Evolutionary conservation across 2,329 filamentous ascomycete species (phyloP).

Genomic region (Polytolypa hystricis): DNA sequence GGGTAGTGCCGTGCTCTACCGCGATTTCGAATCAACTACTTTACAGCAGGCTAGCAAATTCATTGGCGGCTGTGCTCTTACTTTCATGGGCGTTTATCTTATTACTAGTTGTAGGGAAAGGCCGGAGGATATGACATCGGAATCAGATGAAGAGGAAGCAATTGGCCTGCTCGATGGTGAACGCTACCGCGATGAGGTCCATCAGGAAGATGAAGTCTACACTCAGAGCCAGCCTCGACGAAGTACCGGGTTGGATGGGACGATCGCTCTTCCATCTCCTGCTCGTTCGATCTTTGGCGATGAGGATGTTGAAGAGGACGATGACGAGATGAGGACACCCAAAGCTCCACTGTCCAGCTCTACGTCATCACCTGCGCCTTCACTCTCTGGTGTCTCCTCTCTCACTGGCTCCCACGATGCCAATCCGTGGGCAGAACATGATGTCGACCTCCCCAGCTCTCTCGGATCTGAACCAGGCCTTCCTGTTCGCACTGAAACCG

Average conservation of each 20-base stretch:
- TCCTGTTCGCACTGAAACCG: conserved; percentile 12
- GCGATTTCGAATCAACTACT: conserved; percentile 82
- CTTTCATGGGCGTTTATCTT: conserved; percentile 92
- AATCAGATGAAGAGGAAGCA: conserved; percentile 51
- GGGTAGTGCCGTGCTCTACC: conserved; percentile 83
- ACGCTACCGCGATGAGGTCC: conserved; percentile 25
- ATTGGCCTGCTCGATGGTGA: conserved; percentile 31
- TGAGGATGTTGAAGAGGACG: conserved; percentile 21
- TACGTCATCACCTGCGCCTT: conserved; percentile 22
- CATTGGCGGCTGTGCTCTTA: conserved; percentile 77
- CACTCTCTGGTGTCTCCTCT: conserved; percentile 23
- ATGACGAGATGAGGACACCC: conserved; percentile 24
- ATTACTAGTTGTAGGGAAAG: conserved; percentile 73
- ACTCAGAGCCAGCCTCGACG: conserved; percentile 12
- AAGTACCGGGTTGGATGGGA: neutral
- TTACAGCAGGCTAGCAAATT: conserved; percentile 69
- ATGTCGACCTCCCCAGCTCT: conserved; percentile 10
- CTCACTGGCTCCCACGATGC: conserved; percentile 15
- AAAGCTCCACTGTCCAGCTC: conserved; percentile 22
- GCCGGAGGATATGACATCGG: conserved; percentile 49
- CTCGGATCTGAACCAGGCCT: conserved; percentile 16
- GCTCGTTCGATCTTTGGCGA: conserved; percentile 24
- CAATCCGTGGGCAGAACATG: conserved; percentile 29
- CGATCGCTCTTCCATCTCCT: conserved; percentile 16
- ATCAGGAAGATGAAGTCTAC: conserved; percentile 14